Evolutionary conservation across 1,284 basidiomycete genomes (phyloP).

Genomic region (Cryptococcus sp.): DNA sequence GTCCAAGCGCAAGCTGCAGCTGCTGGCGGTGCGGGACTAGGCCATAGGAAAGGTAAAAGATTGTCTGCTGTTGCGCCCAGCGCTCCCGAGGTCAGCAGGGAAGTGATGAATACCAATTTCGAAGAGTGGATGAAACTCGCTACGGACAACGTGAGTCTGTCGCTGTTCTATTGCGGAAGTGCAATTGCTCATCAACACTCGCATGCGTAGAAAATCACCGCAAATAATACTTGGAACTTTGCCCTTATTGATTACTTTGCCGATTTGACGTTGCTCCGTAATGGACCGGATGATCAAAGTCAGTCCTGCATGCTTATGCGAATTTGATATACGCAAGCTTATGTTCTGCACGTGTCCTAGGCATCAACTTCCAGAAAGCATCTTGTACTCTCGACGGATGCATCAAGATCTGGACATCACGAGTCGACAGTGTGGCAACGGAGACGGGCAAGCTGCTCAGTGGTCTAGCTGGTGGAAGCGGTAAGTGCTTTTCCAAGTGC

Average conservation of each 20-base stretch:
- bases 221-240: conserved; percentile 96
- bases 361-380: conserved; percentile 98
- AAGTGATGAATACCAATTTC: conserved; percentile 84
- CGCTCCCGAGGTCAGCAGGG: conserved; percentile 54
- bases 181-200: neutral
- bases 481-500: conserved; percentile 9
- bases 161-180: too few relatives aligned
- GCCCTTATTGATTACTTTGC: conserved; percentile 99
- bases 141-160: conserved; percentile 82
- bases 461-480: conserved; percentile 71
- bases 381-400: conserved; percentile 97
- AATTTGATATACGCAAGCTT: neutral
- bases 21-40: conserved; percentile 5
- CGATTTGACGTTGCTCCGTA: conserved; percentile 94
- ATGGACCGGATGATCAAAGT: conserved; percentile 76
- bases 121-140: conserved; percentile 99
- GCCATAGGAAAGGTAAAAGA: conserved; percentile 31
- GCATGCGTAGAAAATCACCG: conserved; percentile 87
- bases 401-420: conserved; percentile 99
- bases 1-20: conserved; percentile 22
- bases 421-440: conserved; percentile 94
- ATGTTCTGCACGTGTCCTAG: conserved; percentile 18
- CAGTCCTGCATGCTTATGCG: conserved; percentile 10
- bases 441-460: conserved; percentile 95
- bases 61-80: conserved; percentile 39